These are phyloP conservation scores for Apostasia ramifera DNA, from an alignment of 106 monocot genomes.

Conservation along the genomic window DNA sequence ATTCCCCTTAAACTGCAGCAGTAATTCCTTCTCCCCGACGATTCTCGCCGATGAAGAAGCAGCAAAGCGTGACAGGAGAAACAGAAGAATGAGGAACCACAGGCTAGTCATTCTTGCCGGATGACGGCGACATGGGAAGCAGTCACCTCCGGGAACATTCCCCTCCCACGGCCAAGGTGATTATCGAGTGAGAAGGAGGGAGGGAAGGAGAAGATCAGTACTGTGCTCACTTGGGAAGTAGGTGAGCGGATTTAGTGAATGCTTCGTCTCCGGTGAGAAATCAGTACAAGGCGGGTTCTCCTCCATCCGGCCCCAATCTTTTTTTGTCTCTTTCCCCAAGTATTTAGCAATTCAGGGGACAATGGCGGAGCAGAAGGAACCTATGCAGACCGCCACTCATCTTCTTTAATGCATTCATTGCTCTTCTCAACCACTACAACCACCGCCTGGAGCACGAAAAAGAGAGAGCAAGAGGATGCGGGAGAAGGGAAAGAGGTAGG, in stretches of 20 bases:
- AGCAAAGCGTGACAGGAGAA: not conserved
- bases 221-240: not conserved
- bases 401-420: conserved; percentile 6
- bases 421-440: conserved; percentile 2
- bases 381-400: not conserved
- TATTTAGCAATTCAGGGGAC: not conserved
- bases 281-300: not conserved
- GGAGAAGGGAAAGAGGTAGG: too few relatives aligned
- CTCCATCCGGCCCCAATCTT: not conserved
- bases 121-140: not conserved
- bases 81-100: not conserved
- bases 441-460: not conserved
- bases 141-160: too few relatives aligned
- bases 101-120: not conserved
- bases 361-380: too few relatives aligned
- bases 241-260: not conserved
- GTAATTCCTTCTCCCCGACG: conserved; percentile 41
- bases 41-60: not conserved
- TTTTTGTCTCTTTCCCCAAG: not conserved
- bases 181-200: too few relatives aligned
- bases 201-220: too few relatives aligned
- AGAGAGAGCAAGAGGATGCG: too few relatives aligned
- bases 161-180: too few relatives aligned
- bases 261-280: not conserved
- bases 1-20: conserved; percentile 68